Conservation (phyloP, 1,139 yeast species). For the Debaryomyces sp. region DNA sequence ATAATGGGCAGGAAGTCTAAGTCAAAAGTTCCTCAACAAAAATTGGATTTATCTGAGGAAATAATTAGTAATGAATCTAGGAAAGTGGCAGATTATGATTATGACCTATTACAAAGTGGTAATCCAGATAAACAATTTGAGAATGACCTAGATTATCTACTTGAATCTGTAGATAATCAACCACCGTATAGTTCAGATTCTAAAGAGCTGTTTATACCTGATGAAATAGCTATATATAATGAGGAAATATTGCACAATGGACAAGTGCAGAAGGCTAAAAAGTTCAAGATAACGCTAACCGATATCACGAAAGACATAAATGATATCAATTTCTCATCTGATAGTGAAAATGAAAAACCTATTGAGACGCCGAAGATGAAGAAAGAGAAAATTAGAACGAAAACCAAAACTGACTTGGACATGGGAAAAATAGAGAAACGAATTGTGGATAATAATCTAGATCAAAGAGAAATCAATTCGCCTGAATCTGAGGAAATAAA, state of each 20-base stretch:
- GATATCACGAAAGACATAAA: slow-evolving; percentile 30
- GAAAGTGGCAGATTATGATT: slow-evolving; percentile 20
- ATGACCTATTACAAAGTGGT: slow-evolving; percentile 12
- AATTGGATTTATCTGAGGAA: slow-evolving; percentile 12
- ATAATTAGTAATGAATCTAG: not conserved
- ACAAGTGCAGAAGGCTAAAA: not conserved
- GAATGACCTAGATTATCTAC: slow-evolving; percentile 24
- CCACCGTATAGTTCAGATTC: not conserved
- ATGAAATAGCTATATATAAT: not conserved
- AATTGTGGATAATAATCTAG: not conserved
- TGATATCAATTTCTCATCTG: slow-evolving; percentile 18
- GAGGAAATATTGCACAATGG: not conserved
- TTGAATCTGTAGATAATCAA: slow-evolving; percentile 6
- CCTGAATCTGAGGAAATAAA: slow-evolving; percentile 3
- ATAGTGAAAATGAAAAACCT: not conserved
- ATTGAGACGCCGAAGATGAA: slow-evolving; percentile 5
- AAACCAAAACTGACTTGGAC: not conserved
- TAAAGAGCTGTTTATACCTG: not conserved
- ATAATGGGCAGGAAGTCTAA: slow-evolving; percentile 1
- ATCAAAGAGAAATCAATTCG: not conserved
- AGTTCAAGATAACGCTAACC: slow-evolving; percentile 16
- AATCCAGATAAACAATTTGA: slow-evolving; percentile 23
- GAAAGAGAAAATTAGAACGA: not conserved
- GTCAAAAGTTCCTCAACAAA: slow-evolving; percentile 1
- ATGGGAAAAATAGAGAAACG: not conserved